Conservation (phyloP, 2,329 filamentous ascomycete genomes). For the Diaporthe citri region DNA sequence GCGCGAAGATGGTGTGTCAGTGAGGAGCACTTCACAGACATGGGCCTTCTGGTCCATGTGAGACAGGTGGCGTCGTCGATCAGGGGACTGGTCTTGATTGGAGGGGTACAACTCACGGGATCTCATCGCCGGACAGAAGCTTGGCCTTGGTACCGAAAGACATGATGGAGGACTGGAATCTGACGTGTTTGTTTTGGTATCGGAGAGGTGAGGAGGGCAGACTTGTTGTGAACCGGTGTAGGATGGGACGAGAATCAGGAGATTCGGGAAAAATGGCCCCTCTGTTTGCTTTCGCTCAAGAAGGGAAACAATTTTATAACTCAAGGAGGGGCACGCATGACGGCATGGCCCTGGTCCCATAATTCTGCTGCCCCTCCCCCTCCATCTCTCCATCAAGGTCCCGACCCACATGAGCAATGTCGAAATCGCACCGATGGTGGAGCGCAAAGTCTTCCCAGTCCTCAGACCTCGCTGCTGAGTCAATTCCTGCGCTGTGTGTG, state of each 20-base stretch:
- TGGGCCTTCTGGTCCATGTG: background rate
- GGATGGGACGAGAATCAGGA: constrained; percentile 20
- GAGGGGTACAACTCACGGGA: constrained; percentile 58
- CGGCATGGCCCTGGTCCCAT: constrained; percentile 25
- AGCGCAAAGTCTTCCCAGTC: background rate
- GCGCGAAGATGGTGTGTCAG: background rate
- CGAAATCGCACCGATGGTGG: constrained; percentile 26
- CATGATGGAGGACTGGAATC: constrained; percentile 54
- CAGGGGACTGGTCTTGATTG: background rate
- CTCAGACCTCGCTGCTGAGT: background rate
- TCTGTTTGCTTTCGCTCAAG: constrained; percentile 13
- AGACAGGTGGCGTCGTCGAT: constrained; percentile 1
- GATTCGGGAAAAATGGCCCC: background rate
- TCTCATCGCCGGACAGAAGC: constrained; percentile 74
- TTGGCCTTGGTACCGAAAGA: constrained; percentile 68
- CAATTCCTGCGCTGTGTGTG: background rate
- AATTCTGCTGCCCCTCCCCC: constrained; percentile 35
- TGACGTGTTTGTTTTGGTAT: background rate
- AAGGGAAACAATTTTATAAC: constrained; percentile 34
- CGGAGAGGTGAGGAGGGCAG: background rate
- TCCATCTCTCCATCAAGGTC: constrained; percentile 23
- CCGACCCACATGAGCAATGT: constrained; percentile 6
- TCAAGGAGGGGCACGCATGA: constrained; percentile 35
- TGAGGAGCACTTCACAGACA: background rate
- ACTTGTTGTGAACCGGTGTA: background rate